Conservation (phyloP, 2,329 filamentous ascomycete species). For the Pestalotiopsis sp. region DNA sequence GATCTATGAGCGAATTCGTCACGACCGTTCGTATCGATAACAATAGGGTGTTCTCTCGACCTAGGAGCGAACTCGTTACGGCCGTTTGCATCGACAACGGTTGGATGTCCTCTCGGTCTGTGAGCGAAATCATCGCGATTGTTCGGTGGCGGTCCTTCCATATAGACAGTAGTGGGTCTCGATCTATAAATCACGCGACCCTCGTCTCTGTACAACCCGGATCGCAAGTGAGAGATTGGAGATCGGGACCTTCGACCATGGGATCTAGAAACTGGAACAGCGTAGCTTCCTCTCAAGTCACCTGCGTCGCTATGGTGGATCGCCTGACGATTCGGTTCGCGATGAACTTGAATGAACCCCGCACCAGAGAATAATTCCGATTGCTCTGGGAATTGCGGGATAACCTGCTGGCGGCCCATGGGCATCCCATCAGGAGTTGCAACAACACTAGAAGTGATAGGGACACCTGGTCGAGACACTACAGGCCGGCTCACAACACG, state of each 20-base stretch:
- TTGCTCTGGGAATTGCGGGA: slow-evolving; percentile 23
- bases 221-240: slow-evolving; percentile 5
- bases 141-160: background rate
- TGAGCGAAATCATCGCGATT: background rate
- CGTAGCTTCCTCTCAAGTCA: slow-evolving; percentile 12
- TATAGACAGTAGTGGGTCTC: background rate
- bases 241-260: background rate
- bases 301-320: slow-evolving; percentile 16
- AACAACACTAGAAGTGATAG: slow-evolving; percentile 20
- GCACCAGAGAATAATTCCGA: slow-evolving; percentile 17
- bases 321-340: slow-evolving; percentile 19
- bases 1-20: slow-evolving; percentile 10
- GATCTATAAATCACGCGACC: background rate
- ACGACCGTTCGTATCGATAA: slow-evolving; percentile 15
- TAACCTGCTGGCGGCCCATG: slow-evolving; percentile 24
- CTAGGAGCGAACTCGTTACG: slow-evolving; percentile 21
- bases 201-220: slow-evolving; percentile 8
- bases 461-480: slow-evolving; percentile 17
- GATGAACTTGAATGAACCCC: slow-evolving; percentile 23
- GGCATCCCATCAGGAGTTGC: slow-evolving; percentile 20
- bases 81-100: background rate
- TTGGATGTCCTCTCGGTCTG: background rate
- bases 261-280: slow-evolving; percentile 14
- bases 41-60: slow-evolving; percentile 23
- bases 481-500: slow-evolving; percentile 22